Percentiles rank a stretch among this genome's conserved stretches.
Evolutionary conservation across 1,284 basidiomycete species (phyloP).

Genomic region (Cutaneotrichosporon sp.): DNA sequence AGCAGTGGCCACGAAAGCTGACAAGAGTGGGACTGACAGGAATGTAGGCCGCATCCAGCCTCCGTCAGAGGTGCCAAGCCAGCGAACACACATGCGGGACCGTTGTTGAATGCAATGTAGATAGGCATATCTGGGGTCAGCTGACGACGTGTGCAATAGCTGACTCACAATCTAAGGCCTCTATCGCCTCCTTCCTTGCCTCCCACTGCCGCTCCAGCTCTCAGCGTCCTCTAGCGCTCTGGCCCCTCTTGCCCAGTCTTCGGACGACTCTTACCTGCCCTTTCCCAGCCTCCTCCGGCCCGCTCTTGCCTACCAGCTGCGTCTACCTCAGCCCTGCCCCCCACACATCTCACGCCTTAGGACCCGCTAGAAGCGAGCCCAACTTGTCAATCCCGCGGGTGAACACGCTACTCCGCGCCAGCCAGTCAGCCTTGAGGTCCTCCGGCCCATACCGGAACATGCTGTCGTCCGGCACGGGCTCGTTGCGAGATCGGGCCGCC

Average conservation of each 20-base stretch:
- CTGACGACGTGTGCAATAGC: not conserved
- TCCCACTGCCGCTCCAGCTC: not conserved
- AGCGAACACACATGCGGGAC: not conserved
- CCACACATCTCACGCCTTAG: constrained; percentile 21
- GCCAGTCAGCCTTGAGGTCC: constrained; percentile 39
- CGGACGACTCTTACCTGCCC: not conserved
- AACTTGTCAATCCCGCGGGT: constrained; percentile 39
- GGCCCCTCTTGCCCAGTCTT: not conserved
- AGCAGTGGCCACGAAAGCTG: not conserved
- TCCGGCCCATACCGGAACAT: constrained; percentile 44
- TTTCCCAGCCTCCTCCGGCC: not conserved
- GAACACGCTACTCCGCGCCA: constrained; percentile 38
- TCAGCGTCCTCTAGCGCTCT: not conserved
- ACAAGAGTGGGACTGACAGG: not conserved
- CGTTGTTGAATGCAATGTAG: not conserved
- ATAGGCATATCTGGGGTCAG: not conserved
- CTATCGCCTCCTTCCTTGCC: not conserved
- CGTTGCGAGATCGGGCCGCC: constrained; percentile 3
- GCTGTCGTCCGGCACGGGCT: constrained; percentile 26
- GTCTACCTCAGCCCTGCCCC: constrained; percentile 3
- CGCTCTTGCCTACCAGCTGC: not conserved
- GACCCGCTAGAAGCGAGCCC: constrained; percentile 38
- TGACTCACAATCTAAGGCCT: constrained; percentile 1
- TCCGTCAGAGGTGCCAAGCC: not conserved
- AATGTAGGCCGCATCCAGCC: not conserved